Evolutionary conservation across 1,139 yeast species (phyloP), one percentile per base, ranked within the genome.

Genomic region (Saccharomyces hybrid): DNA sequence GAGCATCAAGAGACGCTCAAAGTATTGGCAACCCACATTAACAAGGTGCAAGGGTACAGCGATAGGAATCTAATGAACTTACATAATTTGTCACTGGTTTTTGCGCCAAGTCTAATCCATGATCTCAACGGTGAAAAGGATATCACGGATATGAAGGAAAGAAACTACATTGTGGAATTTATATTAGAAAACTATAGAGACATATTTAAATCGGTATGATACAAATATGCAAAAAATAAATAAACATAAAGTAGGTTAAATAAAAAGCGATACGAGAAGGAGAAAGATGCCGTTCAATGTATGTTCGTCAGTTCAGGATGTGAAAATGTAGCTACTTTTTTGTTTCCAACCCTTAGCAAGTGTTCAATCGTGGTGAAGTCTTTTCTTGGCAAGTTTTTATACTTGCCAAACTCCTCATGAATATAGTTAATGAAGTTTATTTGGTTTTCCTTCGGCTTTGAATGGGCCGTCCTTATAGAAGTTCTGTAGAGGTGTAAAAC

Each of bases 81-180:
- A 61, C 84, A 84, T 69, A 90, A 95, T 65, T 73, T 93, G 57
- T 86, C 97, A 1, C 91, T 95, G 50, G 97, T 93, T 14, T 93
- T 93, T 76, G 96, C 97, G 0, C 99, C 99, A 1, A 89, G 97
- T 4, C 74, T 93, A 52, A 86, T 90, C 0, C 77, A 97, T 57
- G 97, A 90, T 46, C n/a, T n/a, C n/a, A n/a, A n/a, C n/a, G n/a
- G n/a, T n/a, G n/a, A n/a, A n/a, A n/a, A n/a, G n/a, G n/a, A n/a
- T n/a, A n/a, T n/a, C n/a, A n/a, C n/a, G n/a, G n/a, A n/a, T n/a
- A n/a, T n/a, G n/a, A n/a, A n/a, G n/a, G n/a, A n/a, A n/a, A n/a
- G n/a, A n/a, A n/a, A n/a, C n/a, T n/a, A n/a, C n/a, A n/a, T n/a
- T n/a, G 86, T 95, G 4, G 97, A 90, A 69, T 78, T 86, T 63